Conservation (phyloP, 257 asterid species). For the Penstemon eatonii region DNA sequence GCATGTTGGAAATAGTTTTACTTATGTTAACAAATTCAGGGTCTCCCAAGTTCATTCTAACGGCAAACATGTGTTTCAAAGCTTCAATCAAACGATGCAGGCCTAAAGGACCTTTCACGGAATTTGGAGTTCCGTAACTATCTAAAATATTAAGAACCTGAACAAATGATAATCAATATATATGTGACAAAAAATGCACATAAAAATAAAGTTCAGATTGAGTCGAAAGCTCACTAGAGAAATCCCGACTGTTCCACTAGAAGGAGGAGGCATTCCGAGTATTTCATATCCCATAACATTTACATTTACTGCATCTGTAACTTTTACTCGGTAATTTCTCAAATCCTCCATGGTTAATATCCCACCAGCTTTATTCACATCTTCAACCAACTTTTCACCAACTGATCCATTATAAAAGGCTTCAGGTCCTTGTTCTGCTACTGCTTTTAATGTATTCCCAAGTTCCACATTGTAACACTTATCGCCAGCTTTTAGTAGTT, state of each 20-base stretch:
- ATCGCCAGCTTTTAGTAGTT: conserved; percentile 66
- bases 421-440: conserved; percentile 72
- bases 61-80: conserved; percentile 76
- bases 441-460: conserved; percentile 60
- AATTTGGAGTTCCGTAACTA: conserved; percentile 46
- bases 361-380: conserved; percentile 76
- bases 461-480: conserved; percentile 75
- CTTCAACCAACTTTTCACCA: conserved; percentile 62
- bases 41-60: conserved; percentile 83
- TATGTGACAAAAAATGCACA: no score
- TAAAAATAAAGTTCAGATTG: no score
- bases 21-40: conserved; percentile 60
- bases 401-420: conserved; percentile 71
- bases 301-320: conserved; percentile 52
- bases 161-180: neutral
- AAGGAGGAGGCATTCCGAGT: conserved; percentile 97
- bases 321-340: conserved; percentile 58
- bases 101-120: conserved; percentile 65
- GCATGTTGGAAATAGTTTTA: conserved; percentile 61
- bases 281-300: conserved; percentile 71
- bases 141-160: conserved; percentile 72
- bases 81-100: conserved; percentile 85
- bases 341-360: conserved; percentile 80
- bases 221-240: conserved; percentile 54
- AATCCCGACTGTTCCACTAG: conserved; percentile 82